Base-by-base conservation (phyloP, 352 stramenopile species). In the Pythium dissimile region DNA sequence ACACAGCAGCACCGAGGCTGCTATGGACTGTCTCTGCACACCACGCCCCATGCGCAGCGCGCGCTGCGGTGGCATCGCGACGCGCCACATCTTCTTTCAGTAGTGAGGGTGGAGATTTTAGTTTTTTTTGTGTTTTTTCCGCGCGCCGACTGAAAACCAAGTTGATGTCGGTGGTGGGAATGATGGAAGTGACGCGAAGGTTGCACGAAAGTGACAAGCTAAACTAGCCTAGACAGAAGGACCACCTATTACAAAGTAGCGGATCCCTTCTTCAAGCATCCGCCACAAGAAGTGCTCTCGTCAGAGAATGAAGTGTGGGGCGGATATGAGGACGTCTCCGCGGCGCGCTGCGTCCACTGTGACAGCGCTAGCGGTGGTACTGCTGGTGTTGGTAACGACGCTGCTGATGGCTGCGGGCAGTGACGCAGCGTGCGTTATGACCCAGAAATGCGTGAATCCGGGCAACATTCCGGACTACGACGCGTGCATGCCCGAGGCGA, bases 391-490 rank as follows among this genome's bases (percentile, higher is more conserved):
- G 20, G 35, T 59, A 32, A 15, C 23, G 31, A 23, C 24, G 18
- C 20, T 52, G 12, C 7, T 43, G 53, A 11, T 49, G 26, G 8
- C 31, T 23, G 30, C 3, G 9, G 23, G 18, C 6, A 42, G 30
- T 13, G 31, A 62, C 20, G 62, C 43, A 2, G 59, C 55, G 42
- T 93, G 83, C 37, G 70, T 79, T 7, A 93, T 93, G 80, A 91
- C 83, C 8, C 80, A 91, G 66, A 86, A 73, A 23, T 93, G 83
- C 57, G 69, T 88, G 26, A 90, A 90, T 47, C 79, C 80, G 0
- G 72, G 71, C 27, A 90, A 93, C 47, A 54, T 76, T 0, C 78
- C 78, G 0, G 83, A 93, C 68, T 90, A 83, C 54, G 72, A 88
- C 35, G 45, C 49, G 30, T 93, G 83, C 52, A 91, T 91, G 44